Base-by-base conservation (phyloP, 2,329 filamentous ascomycete species). In the Colletotrichum cuscutae region DNA sequence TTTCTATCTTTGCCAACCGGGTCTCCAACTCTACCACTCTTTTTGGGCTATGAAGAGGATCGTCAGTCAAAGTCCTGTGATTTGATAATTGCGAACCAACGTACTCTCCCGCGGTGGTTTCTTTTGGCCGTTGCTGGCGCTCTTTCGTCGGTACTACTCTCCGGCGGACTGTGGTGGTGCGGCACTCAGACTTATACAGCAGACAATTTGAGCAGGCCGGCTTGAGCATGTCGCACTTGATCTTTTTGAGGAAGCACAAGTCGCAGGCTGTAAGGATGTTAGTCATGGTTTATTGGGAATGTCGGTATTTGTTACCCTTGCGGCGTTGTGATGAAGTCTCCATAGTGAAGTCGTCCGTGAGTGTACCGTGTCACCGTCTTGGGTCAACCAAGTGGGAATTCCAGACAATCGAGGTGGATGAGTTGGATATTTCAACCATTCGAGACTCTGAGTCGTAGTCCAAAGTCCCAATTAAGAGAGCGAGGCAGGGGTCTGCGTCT, bases 211-310 rank as follows among this genome's bases (percentile, higher is more conserved):
- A 85, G 71, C 84, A 86, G 9, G 79, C 76, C 0, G 84, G 84
- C 72, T 84, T 84, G 6, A 83, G 61, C 80, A 83, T 83, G 74
- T 86, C 84, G 61, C 84, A 86, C 74, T 84, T 85, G 59, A 86
- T 85, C 79, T 86, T 86, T 76, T 85, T 86, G 13, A 76, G 81
- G 62, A 83, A 85, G 77, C 84, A 86, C 52, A 85, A 78, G 74
- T 86, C 84, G 70, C 83, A 85, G 0, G 82, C 84, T 83, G 19
- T 15, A 26, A 49, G 19, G n/a, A 12, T 56, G 28, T 74, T 37
- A 74, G 72, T 37, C 26, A 8, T 19, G 52, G n/a, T n/a, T 32
- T 15, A 12, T 75, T 74, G 37, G 12, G 8, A 46, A 59, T 70
- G 64, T 72, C 28, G 3, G 53, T 28, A n/a, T 13, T 8, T 76